Evolutionary conservation across 176 grass and related monocot genomes (phyloP).

Genomic region (Alopecurus myosuroides): DNA sequence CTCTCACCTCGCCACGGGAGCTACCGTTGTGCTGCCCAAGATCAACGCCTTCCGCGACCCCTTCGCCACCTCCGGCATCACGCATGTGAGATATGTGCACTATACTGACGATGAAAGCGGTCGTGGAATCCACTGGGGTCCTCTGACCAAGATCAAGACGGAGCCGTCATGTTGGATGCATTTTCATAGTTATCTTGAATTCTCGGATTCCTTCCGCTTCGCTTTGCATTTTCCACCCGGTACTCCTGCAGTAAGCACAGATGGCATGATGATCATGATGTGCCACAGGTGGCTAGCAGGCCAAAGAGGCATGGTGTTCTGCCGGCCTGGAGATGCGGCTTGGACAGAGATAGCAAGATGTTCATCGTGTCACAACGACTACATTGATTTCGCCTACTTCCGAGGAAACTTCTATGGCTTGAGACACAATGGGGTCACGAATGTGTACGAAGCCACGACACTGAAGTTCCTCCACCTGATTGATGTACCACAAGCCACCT

Average conservation of each 20-base stretch:
- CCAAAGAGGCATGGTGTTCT: neutral
- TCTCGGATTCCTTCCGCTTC: neutral
- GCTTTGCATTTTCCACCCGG: neutral
- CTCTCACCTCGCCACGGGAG: neutral
- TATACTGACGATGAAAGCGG: neutral
- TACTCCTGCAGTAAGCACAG: neutral
- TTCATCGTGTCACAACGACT: neutral
- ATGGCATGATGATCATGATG: slow-evolving; percentile 14
- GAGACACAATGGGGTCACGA: neutral
- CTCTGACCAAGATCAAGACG: neutral
- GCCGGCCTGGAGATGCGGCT: neutral
- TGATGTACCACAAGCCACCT: neutral
- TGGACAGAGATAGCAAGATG: neutral
- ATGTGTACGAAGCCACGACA: neutral
- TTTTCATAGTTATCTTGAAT: neutral
- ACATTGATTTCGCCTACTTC: neutral
- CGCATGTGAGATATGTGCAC: neutral
- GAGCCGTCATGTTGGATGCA: neutral
- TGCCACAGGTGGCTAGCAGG: neutral
- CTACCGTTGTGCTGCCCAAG: neutral
- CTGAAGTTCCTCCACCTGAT: neutral
- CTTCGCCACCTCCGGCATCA: neutral
- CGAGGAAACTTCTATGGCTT: neutral
- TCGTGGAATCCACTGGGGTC: neutral
- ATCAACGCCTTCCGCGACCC: neutral